These are phyloP conservation scores for Citrus cavaleriei DNA, from an alignment of 345 rosid species.

Conservation along the genomic window DNA sequence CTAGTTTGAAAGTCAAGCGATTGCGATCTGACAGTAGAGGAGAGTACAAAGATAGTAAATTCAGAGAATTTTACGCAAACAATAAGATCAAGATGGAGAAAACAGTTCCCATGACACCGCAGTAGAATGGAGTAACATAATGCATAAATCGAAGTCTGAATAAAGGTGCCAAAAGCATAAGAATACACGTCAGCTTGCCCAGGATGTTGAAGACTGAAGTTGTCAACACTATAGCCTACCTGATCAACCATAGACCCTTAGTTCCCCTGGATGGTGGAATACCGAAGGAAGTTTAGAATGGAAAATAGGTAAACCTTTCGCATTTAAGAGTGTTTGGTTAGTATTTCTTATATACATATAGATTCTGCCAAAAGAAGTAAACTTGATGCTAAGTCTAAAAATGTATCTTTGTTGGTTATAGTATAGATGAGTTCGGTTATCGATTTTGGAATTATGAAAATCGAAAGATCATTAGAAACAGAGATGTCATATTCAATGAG, in stretches of 20 bases:
- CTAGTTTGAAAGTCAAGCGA: too few species aligned
- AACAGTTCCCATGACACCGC: not conserved
- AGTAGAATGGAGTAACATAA: not conserved
- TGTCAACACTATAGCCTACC: not conserved
- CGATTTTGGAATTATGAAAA: not conserved
- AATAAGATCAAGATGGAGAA: not conserved
- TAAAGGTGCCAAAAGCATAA: not conserved
- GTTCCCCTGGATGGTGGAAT: too few species aligned
- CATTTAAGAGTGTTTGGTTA: not conserved
- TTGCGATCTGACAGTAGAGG: rapidly evolving
- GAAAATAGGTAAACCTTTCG: not conserved
- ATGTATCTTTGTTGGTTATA: not conserved
- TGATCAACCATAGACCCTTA: not conserved
- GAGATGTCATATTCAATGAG: not conserved
- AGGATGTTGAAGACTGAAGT: rapidly evolving
- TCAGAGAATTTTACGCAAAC: not conserved
- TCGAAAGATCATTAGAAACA: not conserved
- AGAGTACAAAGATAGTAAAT: not conserved
- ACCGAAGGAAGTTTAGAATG: not conserved
- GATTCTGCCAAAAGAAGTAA: not conserved
- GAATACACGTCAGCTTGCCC: not conserved
- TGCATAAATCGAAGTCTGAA: not conserved
- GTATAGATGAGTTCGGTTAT: not conserved
- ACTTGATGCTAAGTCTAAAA: not conserved
- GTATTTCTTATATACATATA: not conserved